Evolutionary conservation across 192 early-diverging fungal species (phyloP).

Genomic region (Phycomyces blakesleeanus): DNA sequence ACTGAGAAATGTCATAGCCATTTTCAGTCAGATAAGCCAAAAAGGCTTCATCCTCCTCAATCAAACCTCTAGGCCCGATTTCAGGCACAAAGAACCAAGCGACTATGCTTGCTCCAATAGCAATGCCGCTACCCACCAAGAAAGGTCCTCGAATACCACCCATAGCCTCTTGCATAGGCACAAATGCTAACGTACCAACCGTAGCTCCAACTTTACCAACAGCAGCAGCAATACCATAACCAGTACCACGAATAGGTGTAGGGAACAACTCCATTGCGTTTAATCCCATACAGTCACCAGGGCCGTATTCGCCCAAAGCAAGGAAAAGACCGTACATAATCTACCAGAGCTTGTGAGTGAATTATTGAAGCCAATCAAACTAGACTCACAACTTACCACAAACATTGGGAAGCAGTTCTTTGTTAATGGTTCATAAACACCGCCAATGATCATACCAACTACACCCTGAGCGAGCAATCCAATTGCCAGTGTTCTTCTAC

Average conservation of each 20-base stretch:
- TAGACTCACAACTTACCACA: conserved; percentile 12
- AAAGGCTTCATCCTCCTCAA: conserved; percentile 25
- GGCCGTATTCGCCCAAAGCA: conserved; percentile 39
- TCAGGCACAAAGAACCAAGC: conserved; percentile 25
- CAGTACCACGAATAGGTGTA: conserved; percentile 44
- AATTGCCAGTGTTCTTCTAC: conserved; percentile 48
- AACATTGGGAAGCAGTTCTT: conserved; percentile 43
- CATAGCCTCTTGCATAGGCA: conserved; percentile 24
- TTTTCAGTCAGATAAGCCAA: conserved; percentile 25
- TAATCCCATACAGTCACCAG: conserved; percentile 37
- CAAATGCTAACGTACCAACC: conserved; percentile 29
- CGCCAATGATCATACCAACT: conserved; percentile 49
- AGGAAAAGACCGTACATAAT: conserved; percentile 45
- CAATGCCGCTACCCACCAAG: conserved; percentile 29
- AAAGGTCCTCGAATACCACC: conserved; percentile 28
- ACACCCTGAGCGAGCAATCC: conserved; percentile 51
- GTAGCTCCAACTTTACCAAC: conserved; percentile 36
- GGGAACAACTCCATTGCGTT: conserved; percentile 38
- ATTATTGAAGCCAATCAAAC: too few species aligned
- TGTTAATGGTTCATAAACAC: conserved; percentile 38
- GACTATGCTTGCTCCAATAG: conserved; percentile 20
- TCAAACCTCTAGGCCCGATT: conserved; percentile 15
- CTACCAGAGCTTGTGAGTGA: neutral
- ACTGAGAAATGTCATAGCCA: conserved; percentile 23
- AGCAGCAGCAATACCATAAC: conserved; percentile 46